Evolutionary conservation across 2,329 filamentous ascomycete species (phyloP).

Genomic region (Septoria linicola): DNA sequence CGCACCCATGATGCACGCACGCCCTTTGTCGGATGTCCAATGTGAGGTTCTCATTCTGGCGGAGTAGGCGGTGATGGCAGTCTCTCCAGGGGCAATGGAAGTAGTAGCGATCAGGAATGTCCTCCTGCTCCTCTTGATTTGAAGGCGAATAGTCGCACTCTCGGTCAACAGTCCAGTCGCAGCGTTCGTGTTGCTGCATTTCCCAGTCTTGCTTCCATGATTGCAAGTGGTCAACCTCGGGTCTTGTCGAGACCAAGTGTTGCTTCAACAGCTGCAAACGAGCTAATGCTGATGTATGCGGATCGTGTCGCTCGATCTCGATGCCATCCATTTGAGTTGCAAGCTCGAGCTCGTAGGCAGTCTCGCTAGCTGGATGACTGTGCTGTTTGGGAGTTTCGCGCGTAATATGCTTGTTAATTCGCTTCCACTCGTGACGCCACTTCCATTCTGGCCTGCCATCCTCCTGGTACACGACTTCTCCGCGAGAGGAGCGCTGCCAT

Average conservation of each 20-base stretch:
- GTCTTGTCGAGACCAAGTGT: constrained; percentile 3
- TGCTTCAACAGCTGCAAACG: constrained; percentile 13
- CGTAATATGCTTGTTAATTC: constrained; percentile 9
- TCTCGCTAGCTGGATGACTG: background rate
- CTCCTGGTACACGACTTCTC: constrained; percentile 16
- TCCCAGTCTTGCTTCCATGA: constrained; percentile 17
- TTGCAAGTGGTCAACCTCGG: background rate
- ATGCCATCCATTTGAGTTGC: background rate
- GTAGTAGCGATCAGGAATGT: constrained; percentile 11
- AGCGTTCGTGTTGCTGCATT: constrained; percentile 12
- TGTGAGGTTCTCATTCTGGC: constrained; percentile 17
- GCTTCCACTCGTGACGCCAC: constrained; percentile 17
- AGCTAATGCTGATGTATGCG: constrained; percentile 8
- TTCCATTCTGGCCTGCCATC: constrained; percentile 14
- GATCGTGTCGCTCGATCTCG: background rate
- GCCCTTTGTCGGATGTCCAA: constrained; percentile 13
- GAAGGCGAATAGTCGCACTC: constrained; percentile 7
- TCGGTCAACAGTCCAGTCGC: constrained; percentile 14
- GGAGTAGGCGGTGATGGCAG: constrained; percentile 19
- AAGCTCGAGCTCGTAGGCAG: background rate
- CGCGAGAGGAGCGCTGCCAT: constrained; percentile 11
- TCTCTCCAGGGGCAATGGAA: constrained; percentile 14
- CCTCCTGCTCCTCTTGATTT: background rate
- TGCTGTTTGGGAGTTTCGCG: background rate
- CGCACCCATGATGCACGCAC: constrained; percentile 23